These are phyloP conservation scores for Leccinellum luteum DNA, from an alignment of 768 basidiomycete species.

Conservation along the genomic window DNA sequence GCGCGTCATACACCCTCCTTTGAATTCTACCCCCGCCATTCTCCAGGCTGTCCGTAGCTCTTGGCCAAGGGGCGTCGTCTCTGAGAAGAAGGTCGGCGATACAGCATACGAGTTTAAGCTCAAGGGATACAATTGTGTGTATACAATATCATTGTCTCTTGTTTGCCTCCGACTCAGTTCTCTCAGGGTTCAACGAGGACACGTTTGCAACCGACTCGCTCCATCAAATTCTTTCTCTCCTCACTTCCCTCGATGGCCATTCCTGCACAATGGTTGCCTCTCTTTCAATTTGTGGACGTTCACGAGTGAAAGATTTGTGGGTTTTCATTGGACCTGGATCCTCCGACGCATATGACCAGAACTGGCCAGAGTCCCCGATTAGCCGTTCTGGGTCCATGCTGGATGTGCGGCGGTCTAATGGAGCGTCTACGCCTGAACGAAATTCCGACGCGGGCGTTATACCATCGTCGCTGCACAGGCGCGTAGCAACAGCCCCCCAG, in stretches of 20 bases:
- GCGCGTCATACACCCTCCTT: slow-evolving; percentile 75
- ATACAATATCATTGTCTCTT: slow-evolving; percentile 9
- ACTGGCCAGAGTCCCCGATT: slow-evolving; percentile 33
- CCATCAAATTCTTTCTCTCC: slow-evolving; percentile 63
- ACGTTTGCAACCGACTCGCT: slow-evolving; percentile 73
- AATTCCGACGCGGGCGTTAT: slow-evolving; percentile 24
- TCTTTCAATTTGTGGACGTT: slow-evolving; percentile 66
- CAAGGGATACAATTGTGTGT: slow-evolving; percentile 76
- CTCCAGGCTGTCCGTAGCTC: slow-evolving; percentile 74
- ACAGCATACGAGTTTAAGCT: slow-evolving; percentile 77
- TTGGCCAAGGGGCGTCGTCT: slow-evolving; percentile 78
- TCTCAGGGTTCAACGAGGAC: slow-evolving; percentile 74
- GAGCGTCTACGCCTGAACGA: slow-evolving; percentile 32
- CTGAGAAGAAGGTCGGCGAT: slow-evolving; percentile 72
- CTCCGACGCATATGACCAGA: slow-evolving; percentile 27
- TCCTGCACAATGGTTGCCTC: slow-evolving; percentile 69
- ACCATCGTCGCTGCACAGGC: slow-evolving; percentile 30
- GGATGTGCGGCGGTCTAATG: slow-evolving; percentile 36
- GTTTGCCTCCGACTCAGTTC: slow-evolving; percentile 17
- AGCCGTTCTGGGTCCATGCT: slow-evolving; percentile 36
- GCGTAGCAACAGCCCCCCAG: slow-evolving; percentile 31
- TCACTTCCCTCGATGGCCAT: slow-evolving; percentile 64
- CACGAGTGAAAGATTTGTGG: slow-evolving; percentile 76
- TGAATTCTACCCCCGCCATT: slow-evolving; percentile 75
- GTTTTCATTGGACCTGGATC: slow-evolving; percentile 61